A percentile compares a stretch with the other conserved stretches of the same genome.
phyloP scores from a whole-genome alignment of 768 basidiomycete genomes.

The Hericium coralloides region DNA sequence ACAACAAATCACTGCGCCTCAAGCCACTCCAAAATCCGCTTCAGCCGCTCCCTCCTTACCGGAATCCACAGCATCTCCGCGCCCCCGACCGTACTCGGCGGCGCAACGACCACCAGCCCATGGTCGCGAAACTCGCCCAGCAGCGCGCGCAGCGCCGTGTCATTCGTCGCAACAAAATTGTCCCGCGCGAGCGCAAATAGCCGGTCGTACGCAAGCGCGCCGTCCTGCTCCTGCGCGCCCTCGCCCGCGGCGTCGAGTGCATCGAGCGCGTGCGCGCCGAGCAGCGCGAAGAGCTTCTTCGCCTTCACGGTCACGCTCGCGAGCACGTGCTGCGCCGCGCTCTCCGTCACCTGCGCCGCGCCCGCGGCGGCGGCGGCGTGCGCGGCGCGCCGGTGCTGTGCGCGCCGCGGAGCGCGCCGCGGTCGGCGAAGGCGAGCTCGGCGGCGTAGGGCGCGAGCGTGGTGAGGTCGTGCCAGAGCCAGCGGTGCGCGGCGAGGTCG shows the following conservation, averaged over 20 bases:
- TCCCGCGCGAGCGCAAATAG: constrained; percentile 71
- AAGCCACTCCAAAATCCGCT: constrained; percentile 25
- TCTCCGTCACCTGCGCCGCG: constrained; percentile 51
- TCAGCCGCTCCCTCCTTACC: constrained; percentile 66
- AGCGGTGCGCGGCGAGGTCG: constrained; percentile 37
- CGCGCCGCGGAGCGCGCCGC: neutral
- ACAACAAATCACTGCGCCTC: neutral
- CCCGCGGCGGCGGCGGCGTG: constrained; percentile 4
- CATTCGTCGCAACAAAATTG: constrained; percentile 83
- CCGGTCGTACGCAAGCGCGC: constrained; percentile 54
- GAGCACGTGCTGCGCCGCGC: constrained; percentile 72
- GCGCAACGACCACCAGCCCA: constrained; percentile 53
- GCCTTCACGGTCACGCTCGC: constrained; percentile 84
- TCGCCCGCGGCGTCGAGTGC: constrained; percentile 36
- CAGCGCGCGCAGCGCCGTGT: constrained; percentile 72
- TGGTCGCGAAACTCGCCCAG: constrained; percentile 92
- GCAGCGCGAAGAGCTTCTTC: constrained; percentile 67
- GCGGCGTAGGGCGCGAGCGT: constrained; percentile 32
- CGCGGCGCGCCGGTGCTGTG: neutral
- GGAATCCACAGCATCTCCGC: constrained; percentile 82
- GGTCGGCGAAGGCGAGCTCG: constrained; percentile 5
- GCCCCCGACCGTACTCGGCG: constrained; percentile 19
- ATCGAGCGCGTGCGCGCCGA: constrained; percentile 62
- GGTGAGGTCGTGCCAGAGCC: constrained; percentile 87
- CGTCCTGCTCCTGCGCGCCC: constrained; percentile 35